Evolutionary conservation across 1,139 yeast species (phyloP), one percentile per base, ranked within the genome.

Genomic region (Taiozyma sp.): DNA sequence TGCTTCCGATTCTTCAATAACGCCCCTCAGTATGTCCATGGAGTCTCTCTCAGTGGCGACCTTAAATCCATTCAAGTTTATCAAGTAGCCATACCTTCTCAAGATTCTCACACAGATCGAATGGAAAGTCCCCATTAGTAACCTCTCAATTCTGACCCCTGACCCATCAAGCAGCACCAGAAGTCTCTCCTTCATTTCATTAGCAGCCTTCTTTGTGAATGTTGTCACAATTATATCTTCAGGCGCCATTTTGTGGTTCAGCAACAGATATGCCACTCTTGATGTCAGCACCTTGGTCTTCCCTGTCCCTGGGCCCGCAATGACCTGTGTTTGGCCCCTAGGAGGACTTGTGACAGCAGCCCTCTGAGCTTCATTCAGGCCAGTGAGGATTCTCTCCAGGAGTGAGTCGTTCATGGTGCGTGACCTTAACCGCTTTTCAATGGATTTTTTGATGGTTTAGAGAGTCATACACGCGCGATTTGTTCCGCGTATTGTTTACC

Each of bases 221-320:
- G 97, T 90, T 13, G 97, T 88, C 28, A 90, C 93, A 4, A 91
- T 77, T 42, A 91, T 76, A 45, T 77, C 69, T 32, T 75, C 72
- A 0, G 97, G 90, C 1, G 73, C 68, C 1, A 84, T 67, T 3
- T 72, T 63, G 39, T 80, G 76, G 11, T 75, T 68, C 2, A 80
- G 57, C 26, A 88, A 61, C 37, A 90, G 70, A 62, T 82, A 79
- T 0, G 95, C 95, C 9, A 89, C 95, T 45, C 96, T 73, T 1
- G 90, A 75, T 0, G 88, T 82, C 44, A 91, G 69, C 2, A 91
- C 91, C 61, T 83, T 87, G 3, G 97, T 90, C 65, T 90, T 87
- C 47, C 77, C 78, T 3, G 83, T 86, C 2, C 98, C 97, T 0
- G 97, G 97, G 0, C 97, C 97, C 0, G 97, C 97, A 35, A 90